Evolutionary conservation across 352 stramenopile genomes (phyloP).

Genomic region (Ochromonadaceae sp.): DNA sequence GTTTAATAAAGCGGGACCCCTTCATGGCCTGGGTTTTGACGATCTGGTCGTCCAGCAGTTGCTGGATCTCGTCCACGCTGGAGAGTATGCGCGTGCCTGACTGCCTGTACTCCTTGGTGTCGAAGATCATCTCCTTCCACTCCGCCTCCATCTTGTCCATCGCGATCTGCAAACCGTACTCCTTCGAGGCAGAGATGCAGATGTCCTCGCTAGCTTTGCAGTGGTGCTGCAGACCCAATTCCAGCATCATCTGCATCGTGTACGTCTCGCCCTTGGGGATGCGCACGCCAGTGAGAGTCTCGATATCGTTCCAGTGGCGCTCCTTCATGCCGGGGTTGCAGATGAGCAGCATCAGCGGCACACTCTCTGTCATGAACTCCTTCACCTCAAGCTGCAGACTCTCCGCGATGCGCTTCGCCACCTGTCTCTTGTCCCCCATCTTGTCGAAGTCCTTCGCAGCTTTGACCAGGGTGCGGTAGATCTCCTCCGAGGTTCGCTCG

Average conservation of each 20-base stretch:
- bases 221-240: slow-evolving; percentile 30
- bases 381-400: slow-evolving; percentile 26
- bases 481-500: slow-evolving; percentile 62
- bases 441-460: slow-evolving; percentile 74
- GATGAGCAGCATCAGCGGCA: slow-evolving; percentile 72
- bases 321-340: slow-evolving; percentile 73
- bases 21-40: slow-evolving; percentile 44
- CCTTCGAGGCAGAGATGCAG: slow-evolving; percentile 43
- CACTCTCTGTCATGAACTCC: slow-evolving; percentile 49
- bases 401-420: slow-evolving; percentile 26
- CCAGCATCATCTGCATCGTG: slow-evolving; percentile 26
- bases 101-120: slow-evolving; percentile 40
- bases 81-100: slow-evolving; percentile 36
- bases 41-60: slow-evolving; percentile 47
- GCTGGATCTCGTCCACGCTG: slow-evolving; percentile 42
- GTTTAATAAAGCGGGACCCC: slow-evolving; percentile 35
- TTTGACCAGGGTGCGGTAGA: slow-evolving; percentile 61
- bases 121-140: slow-evolving; percentile 37
- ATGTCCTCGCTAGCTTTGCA: slow-evolving; percentile 33
- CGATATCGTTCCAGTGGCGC: slow-evolving; percentile 78
- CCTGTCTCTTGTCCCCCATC: slow-evolving; percentile 56
- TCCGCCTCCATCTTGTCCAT: slow-evolving; percentile 49
- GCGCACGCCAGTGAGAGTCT: slow-evolving; percentile 56
- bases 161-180: slow-evolving; percentile 41
- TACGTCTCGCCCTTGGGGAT: slow-evolving; percentile 31